Percentiles rank a stretch among this genome's conserved stretches.
phyloP scores from a whole-genome alignment of 768 basidiomycete species.

The Lactarius vividus region DNA sequence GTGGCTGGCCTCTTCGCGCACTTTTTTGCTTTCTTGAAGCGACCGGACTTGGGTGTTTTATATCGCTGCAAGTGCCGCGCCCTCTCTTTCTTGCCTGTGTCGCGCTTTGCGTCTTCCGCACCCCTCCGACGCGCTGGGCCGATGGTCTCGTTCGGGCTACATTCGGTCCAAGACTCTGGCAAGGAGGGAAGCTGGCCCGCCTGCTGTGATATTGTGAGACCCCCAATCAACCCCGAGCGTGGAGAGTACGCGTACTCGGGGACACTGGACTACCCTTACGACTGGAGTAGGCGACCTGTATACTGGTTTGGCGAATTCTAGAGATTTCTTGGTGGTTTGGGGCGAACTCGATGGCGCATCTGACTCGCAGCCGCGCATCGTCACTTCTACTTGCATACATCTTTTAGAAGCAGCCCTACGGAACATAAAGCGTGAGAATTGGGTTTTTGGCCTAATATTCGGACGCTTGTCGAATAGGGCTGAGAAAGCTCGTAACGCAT shows the following conservation, averaged over 20 bases:
- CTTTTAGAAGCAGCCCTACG: neutral
- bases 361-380: neutral
- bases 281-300: neutral
- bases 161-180: neutral
- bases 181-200: neutral
- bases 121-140: neutral
- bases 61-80: neutral
- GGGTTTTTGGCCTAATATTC: neutral
- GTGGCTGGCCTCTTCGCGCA: neutral
- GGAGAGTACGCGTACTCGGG: neutral
- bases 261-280: neutral
- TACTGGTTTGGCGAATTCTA: neutral
- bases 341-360: neutral
- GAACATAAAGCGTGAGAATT: neutral
- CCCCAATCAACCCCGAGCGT: neutral
- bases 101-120: neutral
- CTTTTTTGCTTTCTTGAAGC: neutral
- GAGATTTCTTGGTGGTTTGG: neutral
- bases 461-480: neutral
- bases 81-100: neutral
- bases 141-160: neutral
- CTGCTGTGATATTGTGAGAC: conserved; percentile 1
- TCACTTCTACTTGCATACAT: neutral
- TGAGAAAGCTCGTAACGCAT: neutral
- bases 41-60: neutral